Conservation (phyloP, 805 yeast genomes). For the Teunomyces pallodes region DNA sequence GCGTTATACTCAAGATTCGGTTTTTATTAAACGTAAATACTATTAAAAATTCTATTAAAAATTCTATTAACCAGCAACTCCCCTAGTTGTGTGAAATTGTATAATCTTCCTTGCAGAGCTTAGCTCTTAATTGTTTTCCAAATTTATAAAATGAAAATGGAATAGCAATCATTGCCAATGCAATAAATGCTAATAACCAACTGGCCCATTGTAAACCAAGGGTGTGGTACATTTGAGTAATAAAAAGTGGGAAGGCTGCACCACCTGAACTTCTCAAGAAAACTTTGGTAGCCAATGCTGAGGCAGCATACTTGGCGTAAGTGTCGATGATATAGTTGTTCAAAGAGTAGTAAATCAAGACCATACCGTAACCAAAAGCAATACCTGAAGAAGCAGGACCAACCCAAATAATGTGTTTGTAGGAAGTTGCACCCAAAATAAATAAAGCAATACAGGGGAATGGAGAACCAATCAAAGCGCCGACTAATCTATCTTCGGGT, state of each 20-base stretch:
- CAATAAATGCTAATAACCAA: constrained; percentile 73
- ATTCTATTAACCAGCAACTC: too few species aligned
- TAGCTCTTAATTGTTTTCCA: constrained; percentile 63
- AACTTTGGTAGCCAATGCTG: constrained; percentile 79
- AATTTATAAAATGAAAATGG: constrained; percentile 71
- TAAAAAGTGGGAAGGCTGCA: constrained; percentile 80
- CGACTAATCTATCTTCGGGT: constrained; percentile 78
- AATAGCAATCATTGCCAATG: constrained; percentile 70
- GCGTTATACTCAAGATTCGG: background rate
- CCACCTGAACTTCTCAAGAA: constrained; percentile 81
- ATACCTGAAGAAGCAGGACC: constrained; percentile 61
- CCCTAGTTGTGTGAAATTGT: constrained; percentile 8
- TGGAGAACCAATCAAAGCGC: constrained; percentile 81
- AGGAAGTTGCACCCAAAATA: constrained; percentile 78
- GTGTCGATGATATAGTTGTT: constrained; percentile 89
- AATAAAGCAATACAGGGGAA: constrained; percentile 79
- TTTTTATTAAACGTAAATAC: background rate
- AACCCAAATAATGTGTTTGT: constrained; percentile 63
- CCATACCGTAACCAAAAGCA: constrained; percentile 63
- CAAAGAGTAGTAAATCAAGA: constrained; percentile 53
- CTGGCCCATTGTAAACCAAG: constrained; percentile 80
- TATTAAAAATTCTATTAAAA: background rate
- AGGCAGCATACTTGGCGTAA: constrained; percentile 76
- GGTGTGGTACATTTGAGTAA: constrained; percentile 75
- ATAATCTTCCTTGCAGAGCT: constrained; percentile 67